These are phyloP conservation scores for Auxenochlorella pyrenoidosa DNA, from an alignment of 139 green algal genomes.

Conservation along the genomic window DNA sequence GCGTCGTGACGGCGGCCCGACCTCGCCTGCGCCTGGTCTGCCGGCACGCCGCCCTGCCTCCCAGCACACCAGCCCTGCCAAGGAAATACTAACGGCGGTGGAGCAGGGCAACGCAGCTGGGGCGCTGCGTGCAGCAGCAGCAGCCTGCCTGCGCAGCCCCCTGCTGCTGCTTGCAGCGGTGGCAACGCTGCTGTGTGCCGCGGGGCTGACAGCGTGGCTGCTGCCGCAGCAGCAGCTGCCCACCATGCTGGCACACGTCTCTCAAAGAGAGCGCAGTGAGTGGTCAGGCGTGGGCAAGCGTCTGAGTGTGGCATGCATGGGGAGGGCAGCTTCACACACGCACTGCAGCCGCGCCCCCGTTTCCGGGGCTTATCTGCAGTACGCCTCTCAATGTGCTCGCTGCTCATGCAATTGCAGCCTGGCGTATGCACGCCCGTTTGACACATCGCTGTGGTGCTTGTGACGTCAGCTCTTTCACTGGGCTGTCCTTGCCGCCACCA, in stretches of 20 bases:
- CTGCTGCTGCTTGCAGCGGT: not conserved
- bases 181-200: not conserved
- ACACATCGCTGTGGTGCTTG: too few relatives aligned
- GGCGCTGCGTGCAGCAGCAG: not conserved
- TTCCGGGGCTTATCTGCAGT: not conserved
- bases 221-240: slow-evolving; percentile 11
- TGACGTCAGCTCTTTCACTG: too few relatives aligned
- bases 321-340: too few relatives aligned
- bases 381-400: not conserved
- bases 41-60: not conserved
- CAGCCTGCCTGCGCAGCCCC: not conserved
- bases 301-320: too few relatives aligned
- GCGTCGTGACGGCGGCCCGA: not conserved
- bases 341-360: too few relatives aligned
- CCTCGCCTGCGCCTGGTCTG: not conserved
- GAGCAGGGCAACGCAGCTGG: not conserved
- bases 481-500: too few relatives aligned
- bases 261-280: not conserved
- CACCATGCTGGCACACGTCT: not conserved
- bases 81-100: slow-evolving; percentile 7
- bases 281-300: not conserved
- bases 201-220: not conserved
- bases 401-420: too few relatives aligned
- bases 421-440: too few relatives aligned
- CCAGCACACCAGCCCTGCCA: slow-evolving; percentile 18